Conservation (phyloP, 768 basidiomycete species). For the Tricholoma hemisulphureum region DNA sequence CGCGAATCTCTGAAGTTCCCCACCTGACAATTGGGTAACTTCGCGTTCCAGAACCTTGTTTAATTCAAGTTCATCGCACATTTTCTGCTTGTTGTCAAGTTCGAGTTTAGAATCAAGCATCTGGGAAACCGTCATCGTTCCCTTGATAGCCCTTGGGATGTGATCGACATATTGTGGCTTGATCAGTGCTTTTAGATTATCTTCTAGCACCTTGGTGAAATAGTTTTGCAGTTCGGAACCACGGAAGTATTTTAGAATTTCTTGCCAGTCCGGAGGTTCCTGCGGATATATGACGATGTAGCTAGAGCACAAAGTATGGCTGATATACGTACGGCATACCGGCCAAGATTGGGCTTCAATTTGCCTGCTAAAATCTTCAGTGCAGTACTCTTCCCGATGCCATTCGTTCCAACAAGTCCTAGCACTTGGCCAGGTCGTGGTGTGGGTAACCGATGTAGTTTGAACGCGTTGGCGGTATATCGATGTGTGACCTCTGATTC, state of each 20-base stretch:
- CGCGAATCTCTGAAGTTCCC: conserved; percentile 96
- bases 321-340: conserved; percentile 73
- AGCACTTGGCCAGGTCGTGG: conserved; percentile 97
- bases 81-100: conserved; percentile 80
- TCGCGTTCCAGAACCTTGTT: conserved; percentile 85
- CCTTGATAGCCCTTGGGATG: conserved; percentile 95
- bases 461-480: conserved; percentile 98
- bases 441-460: conserved; percentile 95
- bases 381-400: conserved; percentile 99
- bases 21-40: conserved; percentile 84
- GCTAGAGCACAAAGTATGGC: conserved; percentile 1
- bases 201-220: conserved; percentile 98
- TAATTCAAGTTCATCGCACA: conserved; percentile 86
- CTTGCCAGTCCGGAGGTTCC: conserved; percentile 99
- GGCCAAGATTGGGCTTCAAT: conserved; percentile 95
- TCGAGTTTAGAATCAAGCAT: conserved; percentile 95
- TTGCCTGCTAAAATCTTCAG: conserved; percentile 96
- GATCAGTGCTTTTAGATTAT: conserved; percentile 97
- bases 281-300: conserved; percentile 33
- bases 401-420: conserved; percentile 98
- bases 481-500: conserved; percentile 96
- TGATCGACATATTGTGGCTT: conserved; percentile 99
- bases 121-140: conserved; percentile 74
- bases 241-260: conserved; percentile 97
- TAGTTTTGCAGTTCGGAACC: conserved; percentile 99